Percentiles rank a stretch among this genome's conserved stretches.
phyloP scores from a whole-genome alignment of 1,284 basidiomycete genomes.

The Rhodotorula glutinis region DNA sequence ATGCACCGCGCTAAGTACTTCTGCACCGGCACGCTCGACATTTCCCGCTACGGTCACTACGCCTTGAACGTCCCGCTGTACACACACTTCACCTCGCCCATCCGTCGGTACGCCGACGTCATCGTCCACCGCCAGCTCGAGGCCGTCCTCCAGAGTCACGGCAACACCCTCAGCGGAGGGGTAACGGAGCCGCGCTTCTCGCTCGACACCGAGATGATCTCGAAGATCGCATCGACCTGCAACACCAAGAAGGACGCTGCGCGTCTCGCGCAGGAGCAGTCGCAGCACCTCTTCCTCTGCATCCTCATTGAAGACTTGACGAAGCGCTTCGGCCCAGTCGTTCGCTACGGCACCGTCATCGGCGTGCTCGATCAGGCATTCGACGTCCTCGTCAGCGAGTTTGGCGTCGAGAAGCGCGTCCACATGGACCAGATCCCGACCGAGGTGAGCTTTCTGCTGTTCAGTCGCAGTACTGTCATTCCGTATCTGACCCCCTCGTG shows the following conservation, averaged over 20 bases:
- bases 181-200: conserved; percentile 74
- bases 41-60: conserved; percentile 95
- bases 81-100: conserved; percentile 78
- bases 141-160: conserved; percentile 58
- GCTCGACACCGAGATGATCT: conserved; percentile 94
- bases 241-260: conserved; percentile 92
- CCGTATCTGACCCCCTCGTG: not conserved
- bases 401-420: conserved; percentile 82
- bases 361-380: conserved; percentile 93
- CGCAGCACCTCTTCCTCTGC: conserved; percentile 90
- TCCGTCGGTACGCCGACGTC: conserved; percentile 73
- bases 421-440: conserved; percentile 99
- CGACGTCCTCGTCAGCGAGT: conserved; percentile 65
- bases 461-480: not conserved
- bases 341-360: conserved; percentile 88
- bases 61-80: conserved; percentile 87
- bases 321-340: conserved; percentile 87
- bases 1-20: conserved; percentile 94
- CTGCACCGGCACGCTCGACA: conserved; percentile 98
- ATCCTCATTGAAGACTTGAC: conserved; percentile 89
- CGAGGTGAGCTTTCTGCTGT: conserved; percentile 59
- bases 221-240: conserved; percentile 95
- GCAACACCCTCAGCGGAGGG: not conserved
- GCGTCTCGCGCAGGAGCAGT: conserved; percentile 90
- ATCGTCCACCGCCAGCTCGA: conserved; percentile 96